Base-by-base conservation (phyloP, 1,284 basidiomycete species). In the Pseudozyma flocculosa region DNA sequence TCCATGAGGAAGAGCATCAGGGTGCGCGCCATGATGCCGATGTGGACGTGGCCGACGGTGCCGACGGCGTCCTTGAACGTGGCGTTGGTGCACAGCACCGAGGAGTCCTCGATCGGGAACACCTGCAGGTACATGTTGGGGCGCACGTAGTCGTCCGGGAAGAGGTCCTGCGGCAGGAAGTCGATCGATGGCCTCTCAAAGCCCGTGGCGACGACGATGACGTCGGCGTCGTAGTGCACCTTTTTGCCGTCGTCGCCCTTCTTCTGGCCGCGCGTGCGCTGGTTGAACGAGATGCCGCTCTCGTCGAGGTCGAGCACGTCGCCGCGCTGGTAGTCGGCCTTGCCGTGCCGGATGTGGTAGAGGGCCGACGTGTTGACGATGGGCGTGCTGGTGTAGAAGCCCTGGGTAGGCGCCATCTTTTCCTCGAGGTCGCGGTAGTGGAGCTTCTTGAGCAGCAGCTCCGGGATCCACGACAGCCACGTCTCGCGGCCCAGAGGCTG, bases 111-210 rank as follows among this genome's bases (percentile, higher is more conserved):
- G 1, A 84, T 83, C 2, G 82, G 80, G 78, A 87, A 86, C 55
- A 84, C 85, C 61, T 86, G 85, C 19, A 86, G 78, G 61, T 86
- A 86, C 61, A 86, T 73, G 56, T 85, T 82, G 23, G 85, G 85
- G 19, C 71, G 65, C 1, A 56, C 53, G 63, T 85, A 85, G 17
- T 80, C 82, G 44, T 84, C 82, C 0, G 85, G 85, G 79, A 87
- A 87, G 40, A 87, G 72, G n/a, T 85, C 82, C 2, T 82, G 55
- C 9, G 83, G 81, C 50, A 86, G 68, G 70, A 87, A 86, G 42
- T 82, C 80, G 36, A 85, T 70, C n/a, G 78, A 75, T 0, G 85
- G 85, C 40, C 82, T 80, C 66, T 84, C 79, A 71, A 85, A 87
- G 2, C 85, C 85, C 2, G 85, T 85, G 3, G 86, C 85, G 19